Conservation (phyloP, 768 basidiomycete species). For the Hemileccinum impolitum region DNA sequence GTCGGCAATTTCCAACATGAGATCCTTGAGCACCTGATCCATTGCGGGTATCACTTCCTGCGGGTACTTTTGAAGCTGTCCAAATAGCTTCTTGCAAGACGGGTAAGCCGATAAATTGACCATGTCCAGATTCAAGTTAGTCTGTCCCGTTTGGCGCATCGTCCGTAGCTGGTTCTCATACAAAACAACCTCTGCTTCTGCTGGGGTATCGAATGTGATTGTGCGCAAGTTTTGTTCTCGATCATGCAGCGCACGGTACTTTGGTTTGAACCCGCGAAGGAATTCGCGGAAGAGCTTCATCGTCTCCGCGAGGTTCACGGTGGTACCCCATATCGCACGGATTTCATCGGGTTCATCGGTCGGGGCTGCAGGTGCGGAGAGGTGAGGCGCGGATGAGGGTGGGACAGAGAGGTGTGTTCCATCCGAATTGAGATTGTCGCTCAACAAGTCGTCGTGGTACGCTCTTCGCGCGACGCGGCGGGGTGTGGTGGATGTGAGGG, state of each 20-base stretch:
- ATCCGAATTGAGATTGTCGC: conserved; percentile 52
- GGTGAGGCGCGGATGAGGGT: conserved; percentile 49
- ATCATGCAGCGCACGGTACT: conserved; percentile 77
- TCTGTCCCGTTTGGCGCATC: conserved; percentile 90
- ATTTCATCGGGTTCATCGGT: conserved; percentile 81
- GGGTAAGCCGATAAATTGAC: conserved; percentile 85
- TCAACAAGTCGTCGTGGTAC: conserved; percentile 21
- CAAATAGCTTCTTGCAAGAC: conserved; percentile 75
- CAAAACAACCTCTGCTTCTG: conserved; percentile 62
- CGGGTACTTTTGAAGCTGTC: conserved; percentile 87
- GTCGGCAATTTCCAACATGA: conserved; percentile 86
- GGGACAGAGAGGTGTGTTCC: conserved; percentile 55
- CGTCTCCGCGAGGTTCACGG: conserved; percentile 85
- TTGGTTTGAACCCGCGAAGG: conserved; percentile 88
- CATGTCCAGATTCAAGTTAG: conserved; percentile 89
- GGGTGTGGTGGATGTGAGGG: conserved; percentile 33
- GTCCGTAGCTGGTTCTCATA: conserved; percentile 82
- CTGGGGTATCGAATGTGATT: conserved; percentile 51
- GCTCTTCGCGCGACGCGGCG: conserved; percentile 17
- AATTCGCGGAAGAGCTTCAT: conserved; percentile 91
- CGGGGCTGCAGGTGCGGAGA: conserved; percentile 59
- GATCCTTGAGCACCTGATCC: conserved; percentile 93
- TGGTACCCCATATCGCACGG: conserved; percentile 96
- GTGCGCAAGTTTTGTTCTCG: conserved; percentile 54
- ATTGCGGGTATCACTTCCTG: conserved; percentile 97